These are phyloP conservation scores for Grosmannia penicillata DNA, from an alignment of 2,329 filamentous ascomycete genomes.

Conservation along the genomic window DNA sequence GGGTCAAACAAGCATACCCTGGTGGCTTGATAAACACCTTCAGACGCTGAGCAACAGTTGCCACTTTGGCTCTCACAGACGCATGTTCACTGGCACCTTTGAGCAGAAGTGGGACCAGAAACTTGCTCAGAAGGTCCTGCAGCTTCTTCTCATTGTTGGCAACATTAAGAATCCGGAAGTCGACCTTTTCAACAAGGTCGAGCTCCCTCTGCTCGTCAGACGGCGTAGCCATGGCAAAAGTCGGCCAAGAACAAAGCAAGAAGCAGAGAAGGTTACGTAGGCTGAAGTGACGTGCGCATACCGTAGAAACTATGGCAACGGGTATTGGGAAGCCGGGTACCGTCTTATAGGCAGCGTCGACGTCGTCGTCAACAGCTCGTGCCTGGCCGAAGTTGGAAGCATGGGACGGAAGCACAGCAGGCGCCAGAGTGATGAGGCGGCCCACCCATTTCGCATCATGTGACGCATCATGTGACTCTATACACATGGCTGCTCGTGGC, in stretches of 20 bases:
- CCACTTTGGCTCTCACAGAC: conserved; percentile 63
- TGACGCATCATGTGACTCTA: too few species aligned
- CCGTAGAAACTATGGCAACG: too few species aligned
- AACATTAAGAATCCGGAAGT: conserved; percentile 63
- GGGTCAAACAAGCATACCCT: conserved; percentile 20
- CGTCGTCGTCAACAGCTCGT: too few species aligned
- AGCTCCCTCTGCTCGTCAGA: conserved; percentile 54
- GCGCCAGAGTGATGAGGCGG: too few species aligned
- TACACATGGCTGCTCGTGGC: too few species aligned
- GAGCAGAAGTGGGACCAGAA: conserved; percentile 66
- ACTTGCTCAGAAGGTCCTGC: conserved; percentile 60
- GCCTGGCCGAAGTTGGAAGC: too few species aligned
- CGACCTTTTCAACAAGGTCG: conserved; percentile 69
- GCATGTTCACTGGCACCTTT: conserved; percentile 74
- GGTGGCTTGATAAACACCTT: conserved; percentile 38
- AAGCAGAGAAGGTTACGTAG: background rate
- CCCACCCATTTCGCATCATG: too few species aligned
- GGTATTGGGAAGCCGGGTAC: too few species aligned
- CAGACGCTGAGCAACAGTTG: conserved; percentile 34
- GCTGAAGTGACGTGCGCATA: too few species aligned
- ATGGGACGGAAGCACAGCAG: too few species aligned
- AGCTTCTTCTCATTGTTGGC: conserved; percentile 77
- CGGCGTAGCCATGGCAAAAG: background rate
- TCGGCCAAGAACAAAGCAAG: too few species aligned
- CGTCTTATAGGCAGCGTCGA: too few species aligned